Base-by-base conservation (phyloP, 768 basidiomycete species). In the Rhizopogon salebrosus region DNA sequence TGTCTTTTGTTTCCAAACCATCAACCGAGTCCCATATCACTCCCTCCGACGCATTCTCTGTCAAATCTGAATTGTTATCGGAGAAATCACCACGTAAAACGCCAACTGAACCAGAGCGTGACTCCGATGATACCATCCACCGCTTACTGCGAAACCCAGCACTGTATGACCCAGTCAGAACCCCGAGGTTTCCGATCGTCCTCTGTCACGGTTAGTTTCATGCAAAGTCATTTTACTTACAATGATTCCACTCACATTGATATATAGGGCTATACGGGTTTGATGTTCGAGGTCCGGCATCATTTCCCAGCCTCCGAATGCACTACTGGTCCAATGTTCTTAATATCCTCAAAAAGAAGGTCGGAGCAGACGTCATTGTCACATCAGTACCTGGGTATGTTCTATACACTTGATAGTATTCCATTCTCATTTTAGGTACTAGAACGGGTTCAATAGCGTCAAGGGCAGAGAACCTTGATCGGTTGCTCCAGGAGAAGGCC, bases 291-390 rank as follows among this genome's bases (percentile, higher is more conserved):
- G 93, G 93, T 1, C 92, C 92, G 0, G 75, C 81, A 0, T 75
- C 86, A 10, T 90, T 93, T 61, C 92, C 94, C 0, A 82, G 84
- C 40, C 76, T 95, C 53, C 83, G 89, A 50, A 80, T 92, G 66
- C 92, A 98, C 55, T 99, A 99, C 64, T 99, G 97, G 97, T 82
- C 85, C 0, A 89, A 92, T 53, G 84, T 98, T 3, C 75, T 98
- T 29, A 82, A 78, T 9, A 80, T 95, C 11, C 77, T 98, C 14
- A 80, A 87, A 52, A 77, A 87, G 49, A 87, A 78, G 56, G 75
- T 98, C 11, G 90, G 92, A 13, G 94, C 92, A 23, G 92, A 98
- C 56, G 94, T 98, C n/a, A 83, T 98, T 52, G 92, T 98, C 16
- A 95, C 95, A 0, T 84, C 88, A 1, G 97, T 98, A 18, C 95